Conservation (phyloP, 768 basidiomycete species). For the Gloeostereum incarnatum region DNA sequence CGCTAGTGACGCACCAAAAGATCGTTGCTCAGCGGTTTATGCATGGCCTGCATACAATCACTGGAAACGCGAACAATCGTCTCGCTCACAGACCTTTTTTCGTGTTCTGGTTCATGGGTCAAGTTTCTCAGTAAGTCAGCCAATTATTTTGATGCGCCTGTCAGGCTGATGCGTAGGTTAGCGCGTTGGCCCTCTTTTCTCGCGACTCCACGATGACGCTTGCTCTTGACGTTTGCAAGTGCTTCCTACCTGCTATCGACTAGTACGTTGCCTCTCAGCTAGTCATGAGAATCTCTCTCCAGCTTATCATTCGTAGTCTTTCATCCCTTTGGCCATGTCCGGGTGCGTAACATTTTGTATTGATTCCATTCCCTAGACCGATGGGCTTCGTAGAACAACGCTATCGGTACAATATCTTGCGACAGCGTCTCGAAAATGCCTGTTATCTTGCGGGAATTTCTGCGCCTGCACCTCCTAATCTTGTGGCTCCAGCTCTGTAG, state of each 20-base stretch:
- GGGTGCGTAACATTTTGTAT: slow-evolving; percentile 30
- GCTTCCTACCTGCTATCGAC: slow-evolving; percentile 51
- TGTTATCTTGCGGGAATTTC: slow-evolving; percentile 39
- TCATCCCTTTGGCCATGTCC: slow-evolving; percentile 56
- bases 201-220: slow-evolving; percentile 47
- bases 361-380: slow-evolving; percentile 1
- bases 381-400: slow-evolving; percentile 35
- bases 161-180: slow-evolving; percentile 14
- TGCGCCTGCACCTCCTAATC: slow-evolving; percentile 30
- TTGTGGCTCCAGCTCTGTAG: slow-evolving; percentile 14
- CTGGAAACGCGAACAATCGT: slow-evolving; percentile 39
- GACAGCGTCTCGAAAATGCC: no score
- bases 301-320: slow-evolving; percentile 22
- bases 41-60: slow-evolving; percentile 49
- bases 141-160: slow-evolving; percentile 3
- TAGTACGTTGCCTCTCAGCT: slow-evolving; percentile 25
- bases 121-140: slow-evolving; percentile 41
- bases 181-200: slow-evolving; percentile 51
- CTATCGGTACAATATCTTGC: slow-evolving; percentile 33
- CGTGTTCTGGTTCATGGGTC: slow-evolving; percentile 70
- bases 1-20: slow-evolving; percentile 51
- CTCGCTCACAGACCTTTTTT: slow-evolving; percentile 56
- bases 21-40: slow-evolving; percentile 51
- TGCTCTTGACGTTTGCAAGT: slow-evolving; percentile 54
- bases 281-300: slow-evolving; percentile 4